Percentiles rank a stretch among this genome's conserved stretches.
phyloP scores from a whole-genome alignment of 2,329 filamentous ascomycete species.

The Bimuria novae-zelandiae region DNA sequence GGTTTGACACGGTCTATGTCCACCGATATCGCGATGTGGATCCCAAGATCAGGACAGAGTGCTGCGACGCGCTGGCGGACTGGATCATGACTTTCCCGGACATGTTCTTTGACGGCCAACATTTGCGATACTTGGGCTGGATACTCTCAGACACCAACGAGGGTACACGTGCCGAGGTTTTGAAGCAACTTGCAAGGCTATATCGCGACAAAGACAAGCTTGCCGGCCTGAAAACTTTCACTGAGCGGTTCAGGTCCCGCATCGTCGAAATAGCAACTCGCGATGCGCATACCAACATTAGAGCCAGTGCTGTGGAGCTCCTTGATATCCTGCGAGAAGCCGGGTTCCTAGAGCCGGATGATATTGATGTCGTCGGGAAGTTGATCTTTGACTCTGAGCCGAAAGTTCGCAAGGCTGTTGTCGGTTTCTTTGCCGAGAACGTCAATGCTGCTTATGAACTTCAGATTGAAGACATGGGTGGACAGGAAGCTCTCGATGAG shows the following conservation, averaged over 20 bases:
- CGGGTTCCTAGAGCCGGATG: constrained; percentile 85
- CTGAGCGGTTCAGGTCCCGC: constrained; percentile 84
- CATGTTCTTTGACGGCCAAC: constrained; percentile 86
- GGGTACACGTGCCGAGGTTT: constrained; percentile 78
- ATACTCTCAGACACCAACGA: constrained; percentile 82
- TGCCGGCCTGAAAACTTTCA: constrained; percentile 79
- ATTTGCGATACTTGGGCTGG: constrained; percentile 94
- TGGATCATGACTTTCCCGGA: constrained; percentile 89
- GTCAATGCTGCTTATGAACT: constrained; percentile 80
- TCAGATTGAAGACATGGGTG: constrained; percentile 82
- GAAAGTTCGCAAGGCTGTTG: constrained; percentile 84
- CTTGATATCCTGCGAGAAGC: constrained; percentile 81
- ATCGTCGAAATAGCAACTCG: constrained; percentile 90
- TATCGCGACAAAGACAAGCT: constrained; percentile 82
- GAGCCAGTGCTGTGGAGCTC: constrained; percentile 78
- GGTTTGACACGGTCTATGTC: constrained; percentile 91
- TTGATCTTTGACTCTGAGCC: constrained; percentile 88
- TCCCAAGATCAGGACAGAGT: constrained; percentile 84
- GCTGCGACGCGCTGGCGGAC: constrained; percentile 79
- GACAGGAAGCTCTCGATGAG: constrained; percentile 76
- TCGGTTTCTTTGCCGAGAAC: constrained; percentile 87
- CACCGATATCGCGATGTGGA: constrained; percentile 96
- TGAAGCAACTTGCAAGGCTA: constrained; percentile 79
- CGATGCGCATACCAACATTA: constrained; percentile 80
- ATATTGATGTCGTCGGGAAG: constrained; percentile 85